Base-by-base conservation (phyloP, 2,329 filamentous ascomycete species). In the Arthrobotrys conoides region DNA sequence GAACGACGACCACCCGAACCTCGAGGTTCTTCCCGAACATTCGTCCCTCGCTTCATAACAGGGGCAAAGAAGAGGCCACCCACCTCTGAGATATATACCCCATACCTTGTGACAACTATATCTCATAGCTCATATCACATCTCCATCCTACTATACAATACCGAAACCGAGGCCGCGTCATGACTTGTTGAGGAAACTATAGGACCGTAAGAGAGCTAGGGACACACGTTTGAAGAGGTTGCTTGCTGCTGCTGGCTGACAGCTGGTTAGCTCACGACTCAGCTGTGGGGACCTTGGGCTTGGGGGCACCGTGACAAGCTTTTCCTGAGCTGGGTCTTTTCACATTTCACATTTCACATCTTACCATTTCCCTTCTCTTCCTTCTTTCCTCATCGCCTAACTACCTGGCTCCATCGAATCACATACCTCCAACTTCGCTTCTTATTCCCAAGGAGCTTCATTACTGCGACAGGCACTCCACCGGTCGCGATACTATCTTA, bases 1-100 rank as follows among this genome's bases (percentile, higher is more conserved):
- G 14, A 53, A 12, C 22, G 24, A 14, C 22, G 14, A 33, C 49
- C 36, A 53, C 8, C 20, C n/a, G 20, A 33, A 30, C 20, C 61
- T 57, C 36, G 38, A 59, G 24, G 30, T 41, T 14, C 53, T 78
- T 78, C 75, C 71, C 68, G 75, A 78, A 78, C 38, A 38, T 78
- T 78, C 75, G 68, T 22, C 57, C 57, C 57, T 61, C 14, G 57
- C 33, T 61, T 61, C 36, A 27, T 44, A 36, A 61, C 57, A 61
- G 57, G 57, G 36, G 36, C 33, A 44, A 44, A 59, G 53, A 24
- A 59, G 53, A 24, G 41, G 51, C 51, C 51, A 53, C 48, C 5
- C 20, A 9, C 18, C 12, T 48, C n/a, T 20, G n/a, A 48, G n/a
- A 48, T 48, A 48, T 48, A 18, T 16, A 48, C 6, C 3, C 3